Evolutionary conservation across 2,329 filamentous ascomycete genomes (phyloP).

Genomic region (Acephala macrosclerotiorum): DNA sequence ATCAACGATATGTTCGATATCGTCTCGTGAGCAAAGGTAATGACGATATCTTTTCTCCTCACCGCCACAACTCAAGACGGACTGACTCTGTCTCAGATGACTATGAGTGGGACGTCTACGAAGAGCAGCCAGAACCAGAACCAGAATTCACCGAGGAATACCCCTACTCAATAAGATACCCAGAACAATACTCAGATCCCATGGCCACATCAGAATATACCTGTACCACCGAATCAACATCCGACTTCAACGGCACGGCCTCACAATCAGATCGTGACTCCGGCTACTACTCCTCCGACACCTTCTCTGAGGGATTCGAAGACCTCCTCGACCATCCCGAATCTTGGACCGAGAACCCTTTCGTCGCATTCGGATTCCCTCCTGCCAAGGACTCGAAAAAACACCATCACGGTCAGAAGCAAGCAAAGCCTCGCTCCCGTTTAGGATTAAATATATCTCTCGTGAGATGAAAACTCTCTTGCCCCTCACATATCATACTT

Average conservation of each 20-base stretch:
- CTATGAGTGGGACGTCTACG: neutral
- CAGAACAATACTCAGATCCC: neutral
- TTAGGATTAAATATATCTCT: conserved; percentile 5
- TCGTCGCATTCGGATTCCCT: conserved; percentile 6
- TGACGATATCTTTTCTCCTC: neutral
- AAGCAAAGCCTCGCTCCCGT: neutral
- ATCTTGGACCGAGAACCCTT: neutral
- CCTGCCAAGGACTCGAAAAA: neutral
- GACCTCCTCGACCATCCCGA: conserved; percentile 7
- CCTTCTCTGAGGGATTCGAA: neutral
- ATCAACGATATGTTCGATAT: conserved; percentile 8
- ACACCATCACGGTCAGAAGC: neutral
- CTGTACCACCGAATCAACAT: neutral
- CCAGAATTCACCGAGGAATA: conserved; percentile 6
- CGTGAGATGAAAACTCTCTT: neutral
- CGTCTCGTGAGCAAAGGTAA: conserved; percentile 7
- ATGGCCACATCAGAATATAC: neutral
- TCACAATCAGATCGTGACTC: conserved; percentile 8
- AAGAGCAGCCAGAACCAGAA: neutral
- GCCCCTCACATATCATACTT: neutral
- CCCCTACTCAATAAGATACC: neutral
- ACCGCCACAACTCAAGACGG: neutral
- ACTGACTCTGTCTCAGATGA: conserved; percentile 1
- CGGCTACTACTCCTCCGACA: neutral
- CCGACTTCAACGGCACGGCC: neutral